Evolutionary conservation across 129 eudicot species (phyloP), one percentile per base, ranked within the genome.

Genomic region (Dittrichia graveolens): DNA sequence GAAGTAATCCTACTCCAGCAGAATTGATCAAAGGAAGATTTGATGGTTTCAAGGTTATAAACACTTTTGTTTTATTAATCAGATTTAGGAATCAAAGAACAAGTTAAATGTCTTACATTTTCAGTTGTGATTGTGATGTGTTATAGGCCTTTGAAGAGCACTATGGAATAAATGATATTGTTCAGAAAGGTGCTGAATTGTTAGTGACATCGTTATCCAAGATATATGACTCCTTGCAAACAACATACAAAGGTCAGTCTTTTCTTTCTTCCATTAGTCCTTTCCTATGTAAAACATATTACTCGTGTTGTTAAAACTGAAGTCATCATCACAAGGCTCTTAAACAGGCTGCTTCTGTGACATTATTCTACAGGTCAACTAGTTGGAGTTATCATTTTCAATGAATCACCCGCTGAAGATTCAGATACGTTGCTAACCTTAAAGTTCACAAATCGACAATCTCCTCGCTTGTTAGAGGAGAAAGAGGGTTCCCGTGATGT

Each of bases 11-110:
- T 47, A 65, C 57, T 31, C 82, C 74, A 60, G 71, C 95, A 53
- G 96, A 87, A 73, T 62, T 94, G 43, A 65, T 89, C 74, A 79
- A 80, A 41, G 98, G 96, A 66, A 81, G 74, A 77, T 90, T 87
- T 68, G 80, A 83, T 69, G 97, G 97, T 70, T 71, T 94, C 47
- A 82, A 90, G 98, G 98, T 93, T 69, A 76, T 60, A 44, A 19
- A 15, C 14, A 16, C 59, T 45, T 68, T 59, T n/a, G 4, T 72
- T 45, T 54, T 44, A 31, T 42, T 14, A 0, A 64, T 14, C 57
- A 40, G 16, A 67, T 12, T 45, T 61, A 6, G 5, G 16, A n/a
- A 38, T 48, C 9, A 38, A 2, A 2, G 31, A 24, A 24, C 31
- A 24, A 24, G 31, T 24, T 24, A 24, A 24, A 61, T n/a, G 11